Conservation (phyloP, 1,284 basidiomycete genomes). For the Ustilago nuda region DNA sequence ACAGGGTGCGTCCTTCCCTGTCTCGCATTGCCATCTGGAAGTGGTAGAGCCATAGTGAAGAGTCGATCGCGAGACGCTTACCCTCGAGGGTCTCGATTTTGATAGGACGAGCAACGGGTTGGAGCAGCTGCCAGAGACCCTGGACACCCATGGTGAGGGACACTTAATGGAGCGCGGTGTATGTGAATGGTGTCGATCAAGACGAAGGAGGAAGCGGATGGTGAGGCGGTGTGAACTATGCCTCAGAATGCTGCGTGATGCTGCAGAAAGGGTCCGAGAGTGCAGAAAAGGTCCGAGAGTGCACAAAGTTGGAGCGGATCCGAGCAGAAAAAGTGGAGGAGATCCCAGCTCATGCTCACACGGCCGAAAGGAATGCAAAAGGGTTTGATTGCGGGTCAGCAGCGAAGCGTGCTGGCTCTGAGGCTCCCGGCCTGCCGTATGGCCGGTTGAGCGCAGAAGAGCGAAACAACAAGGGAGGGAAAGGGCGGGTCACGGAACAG, state of each 20-base stretch:
- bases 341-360: too few relatives aligned
- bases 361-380: too few relatives aligned
- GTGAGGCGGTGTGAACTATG: not conserved
- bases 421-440: too few relatives aligned
- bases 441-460: too few relatives aligned
- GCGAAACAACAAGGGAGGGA: too few relatives aligned
- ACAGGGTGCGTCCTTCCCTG: slow-evolving; percentile 88
- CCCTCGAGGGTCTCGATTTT: slow-evolving; percentile 69
- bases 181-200: not conserved
- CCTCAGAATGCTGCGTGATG: not conserved
- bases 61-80: slow-evolving; percentile 79
- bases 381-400: too few relatives aligned
- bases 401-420: too few relatives aligned
- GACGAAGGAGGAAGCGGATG: not conserved
- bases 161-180: not conserved
- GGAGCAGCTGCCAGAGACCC: slow-evolving; percentile 68
- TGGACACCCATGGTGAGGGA: slow-evolving; percentile 65
- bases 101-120: slow-evolving; percentile 68
- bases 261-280: not conserved
- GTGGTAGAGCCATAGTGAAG: slow-evolving; percentile 96
- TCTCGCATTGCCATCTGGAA: slow-evolving; percentile 91
- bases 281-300: not conserved
- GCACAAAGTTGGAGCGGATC: not conserved
- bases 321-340: not conserved
- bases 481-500: too few relatives aligned